Evolutionary conservation across 2,329 filamentous ascomycete genomes (phyloP).

Genomic region (Aspergillus sp.): DNA sequence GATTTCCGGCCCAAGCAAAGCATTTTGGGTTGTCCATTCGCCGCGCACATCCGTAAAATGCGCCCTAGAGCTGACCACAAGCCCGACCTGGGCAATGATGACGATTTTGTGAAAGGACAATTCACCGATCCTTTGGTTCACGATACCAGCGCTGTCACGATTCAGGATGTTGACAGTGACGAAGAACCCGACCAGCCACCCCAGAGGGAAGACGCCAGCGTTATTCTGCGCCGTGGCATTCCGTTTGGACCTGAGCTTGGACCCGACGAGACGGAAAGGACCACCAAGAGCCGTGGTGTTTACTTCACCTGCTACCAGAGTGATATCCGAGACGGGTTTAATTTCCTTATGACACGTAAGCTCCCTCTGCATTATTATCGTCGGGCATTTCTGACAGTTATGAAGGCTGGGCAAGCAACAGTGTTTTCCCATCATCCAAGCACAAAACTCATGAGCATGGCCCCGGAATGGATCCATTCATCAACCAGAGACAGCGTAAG

Average conservation of each 20-base stretch:
- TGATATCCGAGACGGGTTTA: conserved; percentile 38
- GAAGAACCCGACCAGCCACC: too few species aligned
- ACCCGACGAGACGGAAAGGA: conserved; percentile 30
- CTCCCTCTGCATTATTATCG: not conserved
- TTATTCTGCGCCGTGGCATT: conserved; percentile 49
- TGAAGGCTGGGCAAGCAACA: conserved; percentile 25
- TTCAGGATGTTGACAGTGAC: too few species aligned
- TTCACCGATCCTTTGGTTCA: too few species aligned
- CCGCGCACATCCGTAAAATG: conserved; percentile 50
- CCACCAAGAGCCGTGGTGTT: conserved; percentile 43
- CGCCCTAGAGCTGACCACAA: conserved; percentile 43
- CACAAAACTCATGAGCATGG: not conserved
- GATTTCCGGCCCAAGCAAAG: conserved; percentile 34
- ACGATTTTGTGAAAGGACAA: not conserved
- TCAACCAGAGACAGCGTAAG: conserved; percentile 17
- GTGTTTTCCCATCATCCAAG: conserved; percentile 19
- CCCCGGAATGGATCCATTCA: conserved; percentile 22
- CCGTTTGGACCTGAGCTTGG: conserved; percentile 42
- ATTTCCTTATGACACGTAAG: conserved; percentile 21
- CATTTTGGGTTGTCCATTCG: conserved; percentile 44
- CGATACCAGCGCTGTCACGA: too few species aligned
- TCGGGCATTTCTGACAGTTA: too few species aligned
- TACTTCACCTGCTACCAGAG: conserved; percentile 50
- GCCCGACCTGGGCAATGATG: not conserved
- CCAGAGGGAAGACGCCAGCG: conserved; percentile 16